phyloP scores from a whole-genome alignment of 441 rosid genomes.

The Croton setiger region DNA sequence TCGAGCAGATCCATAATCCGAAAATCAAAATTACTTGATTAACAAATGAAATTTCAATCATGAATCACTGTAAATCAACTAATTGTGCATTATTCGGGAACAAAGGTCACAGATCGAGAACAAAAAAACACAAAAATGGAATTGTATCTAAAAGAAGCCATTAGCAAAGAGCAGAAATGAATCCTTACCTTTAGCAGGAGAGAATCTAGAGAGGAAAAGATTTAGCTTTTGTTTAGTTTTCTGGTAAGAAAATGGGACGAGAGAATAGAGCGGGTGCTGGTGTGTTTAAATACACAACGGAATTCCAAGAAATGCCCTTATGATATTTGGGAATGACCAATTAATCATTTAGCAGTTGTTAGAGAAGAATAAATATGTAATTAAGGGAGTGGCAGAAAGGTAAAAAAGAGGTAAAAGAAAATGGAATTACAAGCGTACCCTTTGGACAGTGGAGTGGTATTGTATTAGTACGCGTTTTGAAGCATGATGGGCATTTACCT shows the following conservation, averaged over 20 bases:
- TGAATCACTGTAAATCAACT: not conserved
- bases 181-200: not conserved
- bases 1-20: not conserved
- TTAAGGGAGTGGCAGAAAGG: conserved; percentile 1
- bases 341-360: not conserved
- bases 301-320: conserved; percentile 6
- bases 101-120: not conserved
- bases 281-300: conserved; percentile 13
- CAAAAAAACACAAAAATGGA: not conserved
- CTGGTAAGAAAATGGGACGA: not conserved
- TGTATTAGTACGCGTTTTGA: conserved; percentile 2
- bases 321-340: not conserved
- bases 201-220: not conserved
- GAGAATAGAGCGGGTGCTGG: not conserved
- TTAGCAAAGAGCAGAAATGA: not conserved
- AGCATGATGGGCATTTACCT: not conserved
- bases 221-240: not conserved
- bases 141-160: not conserved
- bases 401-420: not conserved
- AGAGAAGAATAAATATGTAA: not conserved
- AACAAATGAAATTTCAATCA: too few species aligned
- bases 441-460: not conserved
- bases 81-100: not conserved
- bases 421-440: not conserved
- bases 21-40: too few species aligned